phyloP scores from a whole-genome alignment of 192 early-diverging fungal species.

The Linnemannia elongata region DNA sequence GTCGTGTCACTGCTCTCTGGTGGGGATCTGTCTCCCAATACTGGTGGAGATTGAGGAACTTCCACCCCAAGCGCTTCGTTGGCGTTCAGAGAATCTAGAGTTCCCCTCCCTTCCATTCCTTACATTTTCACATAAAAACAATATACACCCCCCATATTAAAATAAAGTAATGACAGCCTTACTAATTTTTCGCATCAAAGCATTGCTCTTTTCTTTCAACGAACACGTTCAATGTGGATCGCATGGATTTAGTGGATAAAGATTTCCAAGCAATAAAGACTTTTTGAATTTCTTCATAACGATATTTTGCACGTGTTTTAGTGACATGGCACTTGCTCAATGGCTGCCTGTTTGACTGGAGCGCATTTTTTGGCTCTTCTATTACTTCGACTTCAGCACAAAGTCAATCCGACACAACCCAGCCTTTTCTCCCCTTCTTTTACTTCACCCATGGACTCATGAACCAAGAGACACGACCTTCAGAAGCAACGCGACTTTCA shows the following conservation, averaged over 20 bases:
- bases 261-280: too few relatives aligned
- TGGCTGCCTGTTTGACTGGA: too few relatives aligned
- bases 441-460: not conserved
- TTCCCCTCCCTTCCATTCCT: not conserved
- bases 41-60: constrained; percentile 34
- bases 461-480: not conserved
- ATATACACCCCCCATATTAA: too few relatives aligned
- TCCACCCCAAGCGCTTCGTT: constrained; percentile 27
- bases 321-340: too few relatives aligned
- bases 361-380: not conserved
- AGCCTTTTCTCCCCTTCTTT: not conserved
- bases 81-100: constrained; percentile 18
- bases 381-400: not conserved
- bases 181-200: too few relatives aligned
- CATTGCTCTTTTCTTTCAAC: too few relatives aligned
- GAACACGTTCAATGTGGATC: too few relatives aligned
- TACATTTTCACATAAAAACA: too few relatives aligned
- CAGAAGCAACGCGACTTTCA: not conserved
- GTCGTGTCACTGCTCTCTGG: constrained; percentile 53
- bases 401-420: not conserved
- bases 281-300: too few relatives aligned
- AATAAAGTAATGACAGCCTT: too few relatives aligned
- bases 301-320: too few relatives aligned
- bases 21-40: constrained; percentile 52
- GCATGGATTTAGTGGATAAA: too few relatives aligned